Evolutionary conservation across 768 basidiomycete species (phyloP).

Genomic region (Ephemerocybe angulata): DNA sequence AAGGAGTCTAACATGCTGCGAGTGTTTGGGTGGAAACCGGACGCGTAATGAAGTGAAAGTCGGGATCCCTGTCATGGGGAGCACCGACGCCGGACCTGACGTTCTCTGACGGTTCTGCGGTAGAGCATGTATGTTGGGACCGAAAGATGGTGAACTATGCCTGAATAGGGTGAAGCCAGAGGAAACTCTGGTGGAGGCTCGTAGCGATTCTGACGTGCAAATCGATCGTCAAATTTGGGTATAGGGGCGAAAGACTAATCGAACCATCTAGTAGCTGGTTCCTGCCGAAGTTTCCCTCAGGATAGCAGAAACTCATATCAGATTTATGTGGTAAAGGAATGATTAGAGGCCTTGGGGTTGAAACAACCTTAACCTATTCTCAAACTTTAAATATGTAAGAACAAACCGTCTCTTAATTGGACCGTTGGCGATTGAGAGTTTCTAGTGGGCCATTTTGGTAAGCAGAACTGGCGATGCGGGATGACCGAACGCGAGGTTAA

Average conservation of each 20-base stretch:
- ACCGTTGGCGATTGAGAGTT: constrained; percentile 81
- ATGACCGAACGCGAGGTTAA: constrained; percentile 69
- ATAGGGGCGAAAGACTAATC: constrained; percentile 97
- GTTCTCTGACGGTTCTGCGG: no score
- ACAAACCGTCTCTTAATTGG: constrained; percentile 78
- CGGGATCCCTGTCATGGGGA: no score
- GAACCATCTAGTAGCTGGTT: constrained; percentile 93
- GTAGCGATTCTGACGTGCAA: constrained; percentile 88
- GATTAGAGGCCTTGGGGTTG: constrained; percentile 89
- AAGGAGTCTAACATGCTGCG: no score
- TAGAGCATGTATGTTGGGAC: no score
- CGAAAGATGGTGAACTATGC: no score
- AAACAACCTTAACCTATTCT: constrained; percentile 84
- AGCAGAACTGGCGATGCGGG: constrained; percentile 69
- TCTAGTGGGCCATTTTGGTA: constrained; percentile 76
- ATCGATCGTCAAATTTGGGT: constrained; percentile 94
- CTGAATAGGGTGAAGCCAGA: no score
- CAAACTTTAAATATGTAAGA: constrained; percentile 85
- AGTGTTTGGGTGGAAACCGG: no score
- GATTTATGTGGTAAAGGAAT: constrained; percentile 77
- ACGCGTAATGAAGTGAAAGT: no score
- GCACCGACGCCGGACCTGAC: no score
- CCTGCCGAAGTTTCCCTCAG: constrained; percentile 85
- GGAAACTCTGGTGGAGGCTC: constrained; percentile 95
- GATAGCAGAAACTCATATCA: constrained; percentile 54